Base-by-base conservation (phyloP, 768 basidiomycete genomes). In the Imleria badia region DNA sequence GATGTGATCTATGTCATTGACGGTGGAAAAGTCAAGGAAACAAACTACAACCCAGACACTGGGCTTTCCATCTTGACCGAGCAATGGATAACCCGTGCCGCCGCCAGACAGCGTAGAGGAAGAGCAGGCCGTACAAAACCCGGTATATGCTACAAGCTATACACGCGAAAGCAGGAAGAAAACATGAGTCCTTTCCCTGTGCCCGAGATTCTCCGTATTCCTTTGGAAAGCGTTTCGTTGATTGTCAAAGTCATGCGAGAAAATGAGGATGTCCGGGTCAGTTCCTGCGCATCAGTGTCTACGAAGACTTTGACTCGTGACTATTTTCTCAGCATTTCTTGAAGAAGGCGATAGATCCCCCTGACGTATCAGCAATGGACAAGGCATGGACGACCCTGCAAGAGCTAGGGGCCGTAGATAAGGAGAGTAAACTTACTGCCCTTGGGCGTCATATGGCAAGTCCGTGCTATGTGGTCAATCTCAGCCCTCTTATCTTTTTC, bases 1-100 rank as follows among this genome's bases (percentile, higher is more conserved):
- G 93, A 95, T 62, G 80, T 95, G 22, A 77, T 88, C 35, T 91
- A 89, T 62, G 92, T 95, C 20, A 79, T 95, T 13, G 93, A 96
- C 64, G 75, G 82, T 0, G 93, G 93, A 7, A 89, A 84, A 66
- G 89, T 91, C 59, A 95, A 94, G 68, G 92, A 95, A 72, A 88
- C 80, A 4, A 83, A 82, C 59, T 79, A 78, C 60, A 88, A 91
- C 62, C 72, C 86, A 0, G 86, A 86, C 38, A 82, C 78, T 2
- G 83, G 87, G 23, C 74, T 97, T 60, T 88, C 91, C 29, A 75
- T 79, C 46, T 73, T 98, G n/a, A 81, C 81, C 7, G 94, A 97
- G 65, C 80, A 78, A 35, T 92, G 89, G 84, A 78, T 88, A 49
- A 85, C 83, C 8, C 81, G 79, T 54, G 94, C 94, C 1, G 87